Percentiles rank a stretch among this genome's conserved stretches.
phyloP scores from a whole-genome alignment of 2,329 filamentous ascomycete genomes.

The Ilyonectria mors-panacis region DNA sequence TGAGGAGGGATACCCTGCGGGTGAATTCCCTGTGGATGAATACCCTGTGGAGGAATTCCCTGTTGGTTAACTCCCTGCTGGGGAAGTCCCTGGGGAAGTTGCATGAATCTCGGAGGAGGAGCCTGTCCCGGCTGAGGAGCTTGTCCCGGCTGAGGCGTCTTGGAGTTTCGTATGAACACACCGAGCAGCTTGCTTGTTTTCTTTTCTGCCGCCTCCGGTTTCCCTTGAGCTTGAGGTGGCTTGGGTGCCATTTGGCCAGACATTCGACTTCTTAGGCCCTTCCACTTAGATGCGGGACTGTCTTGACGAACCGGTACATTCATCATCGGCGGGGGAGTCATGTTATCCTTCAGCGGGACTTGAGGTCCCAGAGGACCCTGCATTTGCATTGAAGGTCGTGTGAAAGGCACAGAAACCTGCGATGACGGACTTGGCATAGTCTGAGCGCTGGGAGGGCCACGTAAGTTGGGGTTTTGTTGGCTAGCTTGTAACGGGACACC shows the following conservation, averaged over 20 bases:
- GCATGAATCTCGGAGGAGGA: conserved; percentile 13
- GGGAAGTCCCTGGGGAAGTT: conserved; percentile 16
- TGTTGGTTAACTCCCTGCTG: conserved; percentile 25
- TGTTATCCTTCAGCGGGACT: conserved; percentile 35
- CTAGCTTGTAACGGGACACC: conserved; percentile 32
- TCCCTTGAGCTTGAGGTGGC: conserved; percentile 34
- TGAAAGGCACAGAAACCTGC: conserved; percentile 30
- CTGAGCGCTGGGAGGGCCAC: conserved; percentile 21
- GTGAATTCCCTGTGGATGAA: conserved; percentile 22
- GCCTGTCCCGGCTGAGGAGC: conserved; percentile 41
- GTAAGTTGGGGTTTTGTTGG: conserved; percentile 34
- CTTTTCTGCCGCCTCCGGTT: conserved; percentile 42
- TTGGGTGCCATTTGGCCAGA: conserved; percentile 49
- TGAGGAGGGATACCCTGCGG: conserved; percentile 12
- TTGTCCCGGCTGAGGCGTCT: conserved; percentile 43
- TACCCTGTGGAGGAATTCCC: conserved; percentile 20
- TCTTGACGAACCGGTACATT: conserved; percentile 36
- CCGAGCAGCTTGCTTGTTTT: conserved; percentile 49
- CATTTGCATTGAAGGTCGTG: conserved; percentile 39
- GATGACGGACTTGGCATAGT: conserved; percentile 28
- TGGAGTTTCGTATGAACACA: conserved; percentile 53
- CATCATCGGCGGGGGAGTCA: conserved; percentile 10
- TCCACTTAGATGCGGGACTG: conserved; percentile 51
- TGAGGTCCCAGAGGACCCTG: conserved; percentile 24
- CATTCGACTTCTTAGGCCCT: conserved; percentile 52